Conservation (phyloP, 768 basidiomycete genomes). For the Boletus sensibilis region DNA sequence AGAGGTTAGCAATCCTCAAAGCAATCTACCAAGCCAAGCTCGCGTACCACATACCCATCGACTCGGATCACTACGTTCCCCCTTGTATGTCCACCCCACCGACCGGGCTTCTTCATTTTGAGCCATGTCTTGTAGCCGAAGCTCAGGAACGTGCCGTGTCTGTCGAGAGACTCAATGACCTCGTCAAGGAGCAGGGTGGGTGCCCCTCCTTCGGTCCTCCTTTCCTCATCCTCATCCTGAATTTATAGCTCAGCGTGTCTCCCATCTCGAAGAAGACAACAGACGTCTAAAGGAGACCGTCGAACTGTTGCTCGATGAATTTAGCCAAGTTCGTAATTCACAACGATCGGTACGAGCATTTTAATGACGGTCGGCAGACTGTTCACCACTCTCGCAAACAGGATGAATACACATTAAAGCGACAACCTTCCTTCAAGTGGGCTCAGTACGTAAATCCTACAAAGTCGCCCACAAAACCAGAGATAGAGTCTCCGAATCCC, state of each 20-base stretch:
- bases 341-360: constrained; percentile 18
- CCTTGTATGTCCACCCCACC: constrained; percentile 60
- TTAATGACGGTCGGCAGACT: constrained; percentile 4
- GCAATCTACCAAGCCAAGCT: constrained; percentile 89
- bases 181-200: constrained; percentile 76
- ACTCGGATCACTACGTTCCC: constrained; percentile 82
- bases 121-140: constrained; percentile 45
- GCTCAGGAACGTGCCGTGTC: constrained; percentile 55
- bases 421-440: constrained; percentile 89
- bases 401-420: constrained; percentile 50
- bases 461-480: constrained; percentile 78
- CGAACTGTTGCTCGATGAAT: constrained; percentile 65
- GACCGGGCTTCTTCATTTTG: background rate
- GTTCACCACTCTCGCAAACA: constrained; percentile 15
- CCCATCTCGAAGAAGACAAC: constrained; percentile 75
- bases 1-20: constrained; percentile 88
- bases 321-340: constrained; percentile 43
- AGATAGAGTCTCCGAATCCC: constrained; percentile 71
- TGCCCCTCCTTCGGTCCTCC: background rate
- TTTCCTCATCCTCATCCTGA: constrained; percentile 4
- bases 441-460: constrained; percentile 74
- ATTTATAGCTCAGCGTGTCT: constrained; percentile 64
- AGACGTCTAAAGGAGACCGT: constrained; percentile 61
- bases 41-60: constrained; percentile 77
- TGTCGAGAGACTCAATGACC: constrained; percentile 61